These are phyloP conservation scores for Yamadazyma siamensis DNA, from an alignment of 1,139 yeast genomes.

Conservation along the genomic window DNA sequence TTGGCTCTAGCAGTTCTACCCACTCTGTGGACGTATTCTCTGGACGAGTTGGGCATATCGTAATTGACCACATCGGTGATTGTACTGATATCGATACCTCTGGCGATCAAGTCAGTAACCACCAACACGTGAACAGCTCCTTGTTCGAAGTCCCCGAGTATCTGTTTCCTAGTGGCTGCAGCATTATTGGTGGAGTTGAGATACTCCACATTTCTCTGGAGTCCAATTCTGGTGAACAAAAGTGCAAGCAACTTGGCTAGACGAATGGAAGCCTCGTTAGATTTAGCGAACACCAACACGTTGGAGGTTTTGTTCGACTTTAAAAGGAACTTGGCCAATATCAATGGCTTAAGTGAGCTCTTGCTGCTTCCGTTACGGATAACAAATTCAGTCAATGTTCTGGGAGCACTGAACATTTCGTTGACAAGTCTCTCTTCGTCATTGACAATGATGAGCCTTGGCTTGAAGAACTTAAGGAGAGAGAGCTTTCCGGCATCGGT, in stretches of 20 bases:
- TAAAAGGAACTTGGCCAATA: slow-evolving; percentile 55
- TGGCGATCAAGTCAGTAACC: slow-evolving; percentile 89
- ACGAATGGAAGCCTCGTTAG: slow-evolving; percentile 83
- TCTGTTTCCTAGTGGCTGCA: slow-evolving; percentile 36
- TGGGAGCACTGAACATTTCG: slow-evolving; percentile 57
- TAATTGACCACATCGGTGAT: slow-evolving; percentile 81
- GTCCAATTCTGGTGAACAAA: slow-evolving; percentile 29
- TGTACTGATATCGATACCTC: slow-evolving; percentile 83
- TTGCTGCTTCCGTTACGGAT: slow-evolving; percentile 54
- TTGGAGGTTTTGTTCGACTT: slow-evolving; percentile 28
- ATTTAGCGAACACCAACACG: slow-evolving; percentile 70
- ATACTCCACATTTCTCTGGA: slow-evolving; percentile 23
- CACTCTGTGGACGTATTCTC: slow-evolving; percentile 92
- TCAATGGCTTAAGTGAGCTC: slow-evolving; percentile 69
- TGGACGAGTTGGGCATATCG: slow-evolving; percentile 82
- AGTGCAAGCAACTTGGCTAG: slow-evolving; percentile 58
- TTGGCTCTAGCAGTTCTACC: slow-evolving; percentile 98
- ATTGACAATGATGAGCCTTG: slow-evolving; percentile 71
- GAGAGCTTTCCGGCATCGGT: slow-evolving; percentile 88
- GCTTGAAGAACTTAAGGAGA: slow-evolving; percentile 61
- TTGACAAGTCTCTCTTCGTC: slow-evolving; percentile 46
- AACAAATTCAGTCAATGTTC: slow-evolving; percentile 48
- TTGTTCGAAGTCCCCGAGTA: slow-evolving; percentile 54
- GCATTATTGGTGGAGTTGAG: slow-evolving; percentile 52
- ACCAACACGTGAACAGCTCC: slow-evolving; percentile 56